Base-by-base conservation (phyloP, 108 stramenopile species). In the Cyclotella cryptica region DNA sequence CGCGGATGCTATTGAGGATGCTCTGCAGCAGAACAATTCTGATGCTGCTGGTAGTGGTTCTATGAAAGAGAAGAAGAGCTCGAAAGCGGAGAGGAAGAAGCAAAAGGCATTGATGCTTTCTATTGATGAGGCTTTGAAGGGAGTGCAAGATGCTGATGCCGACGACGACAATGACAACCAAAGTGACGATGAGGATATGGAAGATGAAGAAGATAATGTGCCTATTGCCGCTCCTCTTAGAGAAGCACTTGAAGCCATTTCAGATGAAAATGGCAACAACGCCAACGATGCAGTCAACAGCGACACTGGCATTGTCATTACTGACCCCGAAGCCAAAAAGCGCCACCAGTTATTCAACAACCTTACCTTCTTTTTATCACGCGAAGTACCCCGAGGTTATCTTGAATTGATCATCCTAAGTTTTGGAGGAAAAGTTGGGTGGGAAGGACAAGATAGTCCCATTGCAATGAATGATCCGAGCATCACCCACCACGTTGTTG, bases 401-500 rank as follows among this genome's bases (percentile, higher is more conserved):
- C 69, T 99, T 29, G 98, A 99, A 84, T 85, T 99, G 27, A 89
- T 98, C 5, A 87, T 95, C 59, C 63, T 90, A 21, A 88, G 96
- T 9, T 98, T 90, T 76, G 99, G 98, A 18, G 99, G 93, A 4
- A 78, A 83, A 53, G 96, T 97, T 21, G 97, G 97, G 19, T 99
- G 98, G 98, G 97, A 98, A 61, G 97, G 96, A 4, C 80, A 88
- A 22, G 94, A 94, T 55, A 93, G 93, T 55, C 97, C 97, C 30
- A 88, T 98, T 69, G 53, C 76, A 0, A 80, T 78, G 14, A 85
- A 88, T 19, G 99, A 98, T 77, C 71, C 90, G 10, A 80, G 80
- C 66, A 98, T 98, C 74, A 99, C 98, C 8, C 99, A 99, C 79
- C 94, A 98, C 74, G 79, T 99, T 58, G 81, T 91, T 13, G 98